Evolutionary conservation across 176 grass and related monocot genomes (phyloP).

Genomic region (Phoenix dactylifera): DNA sequence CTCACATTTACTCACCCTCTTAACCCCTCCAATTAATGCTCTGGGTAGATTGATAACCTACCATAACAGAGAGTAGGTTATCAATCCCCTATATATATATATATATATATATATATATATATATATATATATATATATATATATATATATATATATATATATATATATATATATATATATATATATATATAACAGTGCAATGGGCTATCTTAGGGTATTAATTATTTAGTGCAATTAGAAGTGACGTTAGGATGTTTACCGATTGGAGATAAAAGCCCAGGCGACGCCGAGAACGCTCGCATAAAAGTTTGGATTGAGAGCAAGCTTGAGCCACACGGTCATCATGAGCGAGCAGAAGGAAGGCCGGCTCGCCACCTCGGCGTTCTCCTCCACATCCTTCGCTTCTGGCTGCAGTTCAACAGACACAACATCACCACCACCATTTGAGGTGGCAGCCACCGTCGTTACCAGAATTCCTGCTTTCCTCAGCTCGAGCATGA

Average conservation of each 20-base stretch:
- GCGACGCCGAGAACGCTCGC: slow-evolving; percentile 62
- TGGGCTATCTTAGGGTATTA: too few relatives aligned
- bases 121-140: too few relatives aligned
- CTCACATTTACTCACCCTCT: too few relatives aligned
- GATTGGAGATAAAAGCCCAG: slow-evolving; percentile 46
- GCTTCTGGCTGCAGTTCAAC: slow-evolving; percentile 13
- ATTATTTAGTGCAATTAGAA: too few relatives aligned
- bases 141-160: too few relatives aligned
- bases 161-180: too few relatives aligned
- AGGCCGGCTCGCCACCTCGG: neutral
- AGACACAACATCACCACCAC: neutral
- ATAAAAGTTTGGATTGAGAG: slow-evolving; percentile 59
- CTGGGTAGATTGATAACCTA: too few relatives aligned
- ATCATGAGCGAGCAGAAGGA: slow-evolving; percentile 44
- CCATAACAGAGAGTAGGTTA: too few relatives aligned
- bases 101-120: too few relatives aligned
- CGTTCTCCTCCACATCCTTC: slow-evolving; percentile 19
- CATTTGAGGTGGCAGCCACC: neutral
- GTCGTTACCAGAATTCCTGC: slow-evolving; percentile 8
- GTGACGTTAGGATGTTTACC: slow-evolving; percentile 20
- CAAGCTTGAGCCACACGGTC: slow-evolving; percentile 48
- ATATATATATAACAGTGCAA: too few relatives aligned
- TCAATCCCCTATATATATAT: too few relatives aligned
- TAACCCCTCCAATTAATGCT: too few relatives aligned
- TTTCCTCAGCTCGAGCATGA: slow-evolving; percentile 65